Base-by-base conservation (phyloP, 352 stramenopile species). In the Phytophthora litchii region DNA sequence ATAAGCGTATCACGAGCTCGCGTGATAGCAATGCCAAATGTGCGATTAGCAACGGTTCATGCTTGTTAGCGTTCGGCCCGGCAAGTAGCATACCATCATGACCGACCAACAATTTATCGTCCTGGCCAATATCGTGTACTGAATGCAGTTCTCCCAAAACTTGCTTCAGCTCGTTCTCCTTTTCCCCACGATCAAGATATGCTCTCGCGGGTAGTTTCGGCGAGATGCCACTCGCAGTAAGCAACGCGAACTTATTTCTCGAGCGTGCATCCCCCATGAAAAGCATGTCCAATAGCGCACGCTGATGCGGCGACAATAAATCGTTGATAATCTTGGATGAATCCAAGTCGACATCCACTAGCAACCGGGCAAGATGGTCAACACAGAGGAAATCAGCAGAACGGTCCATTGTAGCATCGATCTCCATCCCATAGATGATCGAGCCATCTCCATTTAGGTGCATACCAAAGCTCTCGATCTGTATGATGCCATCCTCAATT, bases 401-500 rank as follows among this genome's bases (percentile, higher is more conserved):
- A 14, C 92, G 77, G 67, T 99, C 96, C 90, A 99, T 98, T 31
- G 99, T 97, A 31, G 93, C 95, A 60, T 99, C 96, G 27, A 99
- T 89, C 32, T 88, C 83, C 86, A 95, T 94, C 23, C 87, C 87
- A 64, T 96, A 94, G 40, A 94, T 78, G 40, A 92, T 90, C 2
- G 84, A 90, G 12, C 86, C 87, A 38, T 90, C 79, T 48, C 79
- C 83, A 31, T 89, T 84, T 8, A 94, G 61, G 35, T 92, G 83
- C 80, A 92, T 94, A 10, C 96, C 97, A 65, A 99, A 99, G 50
- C 91, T 99, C 68, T 99, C 96, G 41, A 99, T 95, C 77, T 99
- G 96, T n/a, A 98, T 88, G 17, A 99, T 91, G 25, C 92, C 94
- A 27, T 91, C 81, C 23, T 98, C 85, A 53, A 95, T 88, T 1